Conservation (phyloP, 768 basidiomycete genomes). For the Dendrothele bispora region DNA sequence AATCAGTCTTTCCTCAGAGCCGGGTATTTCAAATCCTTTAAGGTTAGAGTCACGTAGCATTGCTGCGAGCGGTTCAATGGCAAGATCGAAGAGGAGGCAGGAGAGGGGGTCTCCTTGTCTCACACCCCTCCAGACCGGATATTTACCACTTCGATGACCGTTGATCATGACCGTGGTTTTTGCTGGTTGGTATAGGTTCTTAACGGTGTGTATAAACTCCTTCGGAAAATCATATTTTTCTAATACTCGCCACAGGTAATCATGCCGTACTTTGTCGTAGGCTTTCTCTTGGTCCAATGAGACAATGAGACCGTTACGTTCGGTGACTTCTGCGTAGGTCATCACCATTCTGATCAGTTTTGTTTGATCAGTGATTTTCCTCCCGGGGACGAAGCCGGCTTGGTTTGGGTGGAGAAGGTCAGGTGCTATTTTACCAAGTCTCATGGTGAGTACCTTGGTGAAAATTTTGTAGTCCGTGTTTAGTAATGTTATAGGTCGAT, state of each 20-base stretch:
- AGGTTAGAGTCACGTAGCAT: conserved; percentile 16
- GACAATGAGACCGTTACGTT: conserved; percentile 10
- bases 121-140: conserved; percentile 19
- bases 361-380: conserved; percentile 22
- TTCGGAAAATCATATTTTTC: conserved; percentile 1
- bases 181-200: conserved; percentile 18
- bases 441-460: conserved; percentile 19
- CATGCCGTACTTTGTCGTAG: conserved; percentile 8
- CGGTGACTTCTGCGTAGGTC: conserved; percentile 8
- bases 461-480: conserved; percentile 30
- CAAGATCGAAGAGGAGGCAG: conserved; percentile 27
- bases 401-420: conserved; percentile 25
- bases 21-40: conserved; percentile 16
- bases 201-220: conserved; percentile 11
- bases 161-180: conserved; percentile 23
- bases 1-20: conserved; percentile 4
- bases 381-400: conserved; percentile 24
- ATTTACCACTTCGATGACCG: conserved; percentile 14
- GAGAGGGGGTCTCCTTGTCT: conserved; percentile 29
- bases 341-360: conserved; percentile 15
- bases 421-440: conserved; percentile 8
- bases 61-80: conserved; percentile 20
- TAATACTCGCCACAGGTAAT: conserved; percentile 10
- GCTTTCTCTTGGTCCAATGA: conserved; percentile 3
- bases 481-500: conserved; percentile 18